These are phyloP conservation scores for Populus pruinosa DNA, from an alignment of 345 rosid species.

Conservation along the genomic window DNA sequence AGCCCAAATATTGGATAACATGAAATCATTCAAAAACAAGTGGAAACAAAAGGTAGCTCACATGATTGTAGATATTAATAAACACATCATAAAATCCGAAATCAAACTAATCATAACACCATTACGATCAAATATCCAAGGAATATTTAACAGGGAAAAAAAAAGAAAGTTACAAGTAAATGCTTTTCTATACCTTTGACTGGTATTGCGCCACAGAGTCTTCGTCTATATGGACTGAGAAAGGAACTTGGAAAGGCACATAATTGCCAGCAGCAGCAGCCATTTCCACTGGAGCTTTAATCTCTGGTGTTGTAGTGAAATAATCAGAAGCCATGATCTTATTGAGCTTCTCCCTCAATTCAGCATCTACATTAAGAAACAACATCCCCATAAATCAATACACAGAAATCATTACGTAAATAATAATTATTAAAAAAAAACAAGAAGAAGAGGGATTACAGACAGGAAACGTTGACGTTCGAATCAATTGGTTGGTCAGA, in stretches of 20 bases:
- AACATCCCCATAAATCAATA: neutral
- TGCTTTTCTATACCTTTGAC: conserved; percentile 20
- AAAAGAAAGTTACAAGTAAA: neutral
- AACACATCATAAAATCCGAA: neutral
- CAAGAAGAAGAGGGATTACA: neutral
- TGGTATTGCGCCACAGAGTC: conserved; percentile 34
- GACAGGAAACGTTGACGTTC: conserved; percentile 59
- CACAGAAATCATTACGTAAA: neutral
- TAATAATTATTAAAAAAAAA: neutral
- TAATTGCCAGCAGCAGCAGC: conserved; percentile 58
- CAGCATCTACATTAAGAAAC: conserved; percentile 52
- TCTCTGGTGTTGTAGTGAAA: conserved; percentile 75
- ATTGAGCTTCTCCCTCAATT: conserved; percentile 63
- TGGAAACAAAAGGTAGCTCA: neutral
- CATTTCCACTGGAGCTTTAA: conserved; percentile 76
- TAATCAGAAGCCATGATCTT: conserved; percentile 89
- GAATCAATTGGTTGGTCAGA: conserved; percentile 62
- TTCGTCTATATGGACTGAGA: conserved; percentile 41
- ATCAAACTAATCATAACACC: neutral
- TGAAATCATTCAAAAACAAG: neutral
- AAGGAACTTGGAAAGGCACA: conserved; percentile 56
- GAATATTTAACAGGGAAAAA: neutral
- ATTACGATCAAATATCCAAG: neutral
- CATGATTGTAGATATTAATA: neutral
- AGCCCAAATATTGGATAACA: neutral